Base-by-base conservation (phyloP, 441 rosid species). In the Aquilaria agallochum region DNA sequence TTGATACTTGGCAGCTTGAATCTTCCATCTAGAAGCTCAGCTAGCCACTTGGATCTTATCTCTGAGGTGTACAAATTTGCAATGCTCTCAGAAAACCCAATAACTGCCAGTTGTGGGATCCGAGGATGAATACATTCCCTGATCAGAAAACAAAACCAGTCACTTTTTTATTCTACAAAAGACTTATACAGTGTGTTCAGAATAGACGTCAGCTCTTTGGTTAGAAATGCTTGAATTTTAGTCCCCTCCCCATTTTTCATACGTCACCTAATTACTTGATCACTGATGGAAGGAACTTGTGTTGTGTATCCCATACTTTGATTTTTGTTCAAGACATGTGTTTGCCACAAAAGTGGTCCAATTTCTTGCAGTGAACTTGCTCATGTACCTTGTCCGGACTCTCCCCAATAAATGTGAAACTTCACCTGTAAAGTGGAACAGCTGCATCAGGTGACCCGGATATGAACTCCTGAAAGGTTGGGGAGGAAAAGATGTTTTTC, bases 361-460 rank as follows among this genome's bases (percentile, higher is more conserved):
- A 20, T 20, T 20, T 20, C 27, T 20, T 20, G 27, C 27, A 20
- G 27, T 20, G 27, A 36, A 36, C 42, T 36, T 36, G 5, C 42
- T 3, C 46, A 5, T 31, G 30, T n/a, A 31, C 12, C 12, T 11
- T 11, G 31, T 50, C 9, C 0, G 11, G 31, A 31, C 0, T 15
- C 33, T 47, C 40, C 42, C 5, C 7, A 3, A 36, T 8, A 36
- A 36, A 36, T 36, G 5, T 36, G 42, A 36, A 4, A 8, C 5
- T 36, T 36, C 11, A 79, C 83, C 89, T 79, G 74, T 61, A 84
- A 31, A 79, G 78, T 13, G 80, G 83, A 65, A 75, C 34, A 15
- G 66, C 34, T 30, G 73, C 64, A 59, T 63, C 47, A 6, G 75
- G 65, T 3, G 82, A 59, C 30, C 79, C 82, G 5, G 44, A 13